Evolutionary conservation across 78 protist species (phyloP).

Genomic region (Dictyostelium brefeldianum): DNA sequence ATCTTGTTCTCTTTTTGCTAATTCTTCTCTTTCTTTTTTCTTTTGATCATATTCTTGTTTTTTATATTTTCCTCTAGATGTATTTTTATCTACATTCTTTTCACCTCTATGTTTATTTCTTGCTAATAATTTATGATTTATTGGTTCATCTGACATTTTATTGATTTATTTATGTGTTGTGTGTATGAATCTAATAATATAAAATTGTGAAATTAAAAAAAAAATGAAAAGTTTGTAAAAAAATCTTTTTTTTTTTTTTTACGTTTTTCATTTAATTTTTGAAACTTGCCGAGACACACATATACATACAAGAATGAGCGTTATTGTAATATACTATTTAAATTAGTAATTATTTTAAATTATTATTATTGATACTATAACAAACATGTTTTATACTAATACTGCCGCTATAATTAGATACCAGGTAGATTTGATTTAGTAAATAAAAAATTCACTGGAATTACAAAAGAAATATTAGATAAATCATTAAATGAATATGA

Average conservation of each 20-base stretch:
- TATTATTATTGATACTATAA: too few species aligned
- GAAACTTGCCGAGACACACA: too few species aligned
- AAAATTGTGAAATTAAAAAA: too few species aligned
- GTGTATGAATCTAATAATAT: not conserved
- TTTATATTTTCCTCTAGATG: constrained; percentile 32
- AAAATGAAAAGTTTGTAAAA: not conserved
- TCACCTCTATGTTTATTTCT: constrained; percentile 18
- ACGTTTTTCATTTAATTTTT: not conserved
- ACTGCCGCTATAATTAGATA: not conserved
- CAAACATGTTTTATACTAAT: not conserved
- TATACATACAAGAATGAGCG: not conserved
- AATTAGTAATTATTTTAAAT: not conserved
- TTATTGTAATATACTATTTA: not conserved
- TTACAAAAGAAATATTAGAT: not conserved
- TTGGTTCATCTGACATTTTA: constrained; percentile 73
- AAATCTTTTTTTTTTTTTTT: not conserved
- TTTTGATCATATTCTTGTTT: constrained; percentile 28
- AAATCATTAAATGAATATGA: not conserved
- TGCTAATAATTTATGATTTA: constrained; percentile 40
- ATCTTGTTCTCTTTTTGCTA: constrained; percentile 19
- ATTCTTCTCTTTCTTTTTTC: constrained; percentile 33
- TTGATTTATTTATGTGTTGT: not conserved
- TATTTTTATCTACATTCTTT: constrained; percentile 32
- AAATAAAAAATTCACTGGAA: not conserved
- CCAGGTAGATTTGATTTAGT: constrained; percentile 72